Percentiles rank a stretch among this genome's conserved stretches.
Evolutionary conservation across 768 basidiomycete genomes (phyloP).

Genomic region (Ramaria sp.): DNA sequence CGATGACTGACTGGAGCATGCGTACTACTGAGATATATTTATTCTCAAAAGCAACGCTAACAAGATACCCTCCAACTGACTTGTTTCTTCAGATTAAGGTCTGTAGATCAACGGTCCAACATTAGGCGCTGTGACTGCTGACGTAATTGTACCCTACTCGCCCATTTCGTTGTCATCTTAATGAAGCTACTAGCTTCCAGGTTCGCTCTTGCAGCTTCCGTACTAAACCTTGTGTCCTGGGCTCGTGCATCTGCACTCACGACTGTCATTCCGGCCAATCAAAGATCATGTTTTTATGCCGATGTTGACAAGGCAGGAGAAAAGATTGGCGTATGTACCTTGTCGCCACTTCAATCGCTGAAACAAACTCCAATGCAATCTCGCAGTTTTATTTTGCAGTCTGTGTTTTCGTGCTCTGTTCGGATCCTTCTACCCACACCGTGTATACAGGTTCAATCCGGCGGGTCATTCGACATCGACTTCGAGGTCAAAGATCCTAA

Average conservation of each 20-base stretch:
- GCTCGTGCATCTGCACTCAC: slow-evolving; percentile 58
- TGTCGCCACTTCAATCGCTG: background rate
- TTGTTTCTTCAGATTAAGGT: no score
- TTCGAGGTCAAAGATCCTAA: slow-evolving; percentile 88
- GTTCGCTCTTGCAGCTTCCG: slow-evolving; percentile 1
- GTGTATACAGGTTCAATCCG: slow-evolving; percentile 73
- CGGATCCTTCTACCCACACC: background rate
- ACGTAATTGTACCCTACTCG: no score
- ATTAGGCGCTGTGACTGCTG: no score
- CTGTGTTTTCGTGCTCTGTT: slow-evolving; percentile 21
- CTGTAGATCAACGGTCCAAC: no score
- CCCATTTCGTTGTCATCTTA: background rate
- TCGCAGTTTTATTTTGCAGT: slow-evolving; percentile 95
- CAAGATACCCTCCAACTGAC: no score
- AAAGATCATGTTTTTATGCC: slow-evolving; percentile 86
- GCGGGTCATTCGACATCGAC: slow-evolving; percentile 94
- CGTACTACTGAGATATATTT: no score
- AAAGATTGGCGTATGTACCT: slow-evolving; percentile 68
- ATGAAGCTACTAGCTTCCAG: slow-evolving; percentile 5
- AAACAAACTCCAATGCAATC: slow-evolving; percentile 2
- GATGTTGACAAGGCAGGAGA: slow-evolving; percentile 93
- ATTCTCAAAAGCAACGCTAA: no score
- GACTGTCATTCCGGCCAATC: slow-evolving; percentile 67
- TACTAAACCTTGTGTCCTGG: background rate
- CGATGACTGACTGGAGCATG: no score